phyloP scores from a whole-genome alignment of 179 eudicot species.

The Silene noctiflora region DNA sequence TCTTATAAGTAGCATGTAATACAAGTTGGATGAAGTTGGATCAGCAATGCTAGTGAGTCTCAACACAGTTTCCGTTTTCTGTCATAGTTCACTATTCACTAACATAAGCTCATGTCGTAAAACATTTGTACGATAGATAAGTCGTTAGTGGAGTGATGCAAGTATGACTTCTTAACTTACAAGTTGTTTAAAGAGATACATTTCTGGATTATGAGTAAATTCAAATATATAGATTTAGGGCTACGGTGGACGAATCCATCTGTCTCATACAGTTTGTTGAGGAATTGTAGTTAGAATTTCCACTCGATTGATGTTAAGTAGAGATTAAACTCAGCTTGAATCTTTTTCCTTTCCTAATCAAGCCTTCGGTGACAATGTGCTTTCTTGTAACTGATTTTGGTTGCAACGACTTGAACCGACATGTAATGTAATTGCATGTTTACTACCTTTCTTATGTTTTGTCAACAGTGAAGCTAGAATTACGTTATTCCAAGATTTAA shows the following conservation, averaged over 20 bases:
- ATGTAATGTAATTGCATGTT: not conserved
- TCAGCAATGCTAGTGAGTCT: not conserved
- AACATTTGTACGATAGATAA: constrained; percentile 9
- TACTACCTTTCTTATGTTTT: not conserved
- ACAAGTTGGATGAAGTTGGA: not conserved
- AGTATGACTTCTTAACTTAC: not conserved
- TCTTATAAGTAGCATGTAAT: not conserved
- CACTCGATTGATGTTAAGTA: not conserved
- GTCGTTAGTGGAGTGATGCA: not conserved
- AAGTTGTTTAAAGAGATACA: not conserved
- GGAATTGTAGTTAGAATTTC: not conserved
- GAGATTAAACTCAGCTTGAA: not conserved
- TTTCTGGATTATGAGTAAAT: not conserved
- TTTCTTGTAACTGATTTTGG: not conserved
- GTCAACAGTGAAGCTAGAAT: not conserved
- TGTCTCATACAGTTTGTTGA: not conserved
- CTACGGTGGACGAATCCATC: not conserved
- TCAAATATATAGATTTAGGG: too few relatives aligned
- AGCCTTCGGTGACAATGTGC: not conserved
- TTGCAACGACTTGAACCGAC: not conserved
- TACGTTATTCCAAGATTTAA: not conserved
- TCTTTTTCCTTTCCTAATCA: not conserved
- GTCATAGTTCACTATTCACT: not conserved
- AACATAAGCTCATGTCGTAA: not conserved
- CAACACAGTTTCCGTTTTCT: not conserved